phyloP scores from a whole-genome alignment of 208 protist genomes.

The Acanthamoeba rhysodes region DNA sequence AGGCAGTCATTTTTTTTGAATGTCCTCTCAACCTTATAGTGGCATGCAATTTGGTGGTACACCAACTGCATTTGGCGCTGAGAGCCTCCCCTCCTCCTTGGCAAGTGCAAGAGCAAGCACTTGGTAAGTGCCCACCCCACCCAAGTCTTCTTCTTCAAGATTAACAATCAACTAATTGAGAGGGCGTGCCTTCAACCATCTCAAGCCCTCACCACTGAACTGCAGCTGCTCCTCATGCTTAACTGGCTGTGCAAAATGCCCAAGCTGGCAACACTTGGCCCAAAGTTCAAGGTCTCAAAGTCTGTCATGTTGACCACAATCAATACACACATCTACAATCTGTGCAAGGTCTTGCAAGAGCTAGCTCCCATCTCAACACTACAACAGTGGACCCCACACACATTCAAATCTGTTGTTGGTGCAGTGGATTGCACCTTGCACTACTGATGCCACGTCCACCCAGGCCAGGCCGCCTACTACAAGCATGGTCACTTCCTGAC shows the following conservation, averaged over 20 bases:
- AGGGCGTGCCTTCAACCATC: not conserved
- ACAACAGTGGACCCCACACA: not conserved
- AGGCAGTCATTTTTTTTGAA: too few species aligned
- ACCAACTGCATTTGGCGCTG: too few species aligned
- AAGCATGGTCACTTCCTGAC: slow-evolving; percentile 32
- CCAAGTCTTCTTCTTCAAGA: not conserved
- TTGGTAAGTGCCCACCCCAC: not conserved
- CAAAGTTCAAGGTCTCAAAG: not conserved
- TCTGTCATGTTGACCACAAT: not conserved
- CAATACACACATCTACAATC: not conserved
- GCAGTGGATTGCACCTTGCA: slow-evolving; percentile 1
- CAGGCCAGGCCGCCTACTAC: slow-evolving; percentile 1
- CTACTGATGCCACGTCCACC: not conserved
- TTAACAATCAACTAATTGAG: not conserved
- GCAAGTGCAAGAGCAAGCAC: too few species aligned
- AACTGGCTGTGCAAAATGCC: slow-evolving; percentile 33
- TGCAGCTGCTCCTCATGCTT: not conserved
- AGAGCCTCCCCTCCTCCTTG: too few species aligned
- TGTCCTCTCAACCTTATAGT: too few species aligned
- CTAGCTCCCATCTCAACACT: not conserved
- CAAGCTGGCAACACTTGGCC: not conserved
- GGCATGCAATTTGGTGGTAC: too few species aligned
- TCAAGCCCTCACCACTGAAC: slow-evolving; percentile 6
- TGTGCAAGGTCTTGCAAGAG: not conserved
- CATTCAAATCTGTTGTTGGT: not conserved